Evolutionary conservation across 176 grass and related monocot species (phyloP).

Genomic region (Thinopyrum elongatum): DNA sequence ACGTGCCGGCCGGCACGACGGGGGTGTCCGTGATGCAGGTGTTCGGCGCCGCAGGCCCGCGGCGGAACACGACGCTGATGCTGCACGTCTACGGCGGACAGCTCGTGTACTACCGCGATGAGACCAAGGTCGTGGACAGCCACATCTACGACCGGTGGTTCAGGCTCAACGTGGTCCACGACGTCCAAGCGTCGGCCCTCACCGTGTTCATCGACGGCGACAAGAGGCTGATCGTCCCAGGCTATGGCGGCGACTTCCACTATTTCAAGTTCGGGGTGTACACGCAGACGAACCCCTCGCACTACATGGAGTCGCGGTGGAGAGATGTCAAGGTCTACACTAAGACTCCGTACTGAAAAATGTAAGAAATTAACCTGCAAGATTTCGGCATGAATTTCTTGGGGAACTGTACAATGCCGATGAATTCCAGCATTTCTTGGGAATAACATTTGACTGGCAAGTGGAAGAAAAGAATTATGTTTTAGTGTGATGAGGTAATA

Average conservation of each 20-base stretch:
- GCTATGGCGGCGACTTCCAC: constrained; percentile 17
- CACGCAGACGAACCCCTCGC: constrained; percentile 13
- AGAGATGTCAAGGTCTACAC: constrained; percentile 38
- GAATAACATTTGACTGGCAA: background rate
- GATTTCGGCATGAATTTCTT: background rate
- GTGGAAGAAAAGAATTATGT: background rate
- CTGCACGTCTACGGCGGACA: constrained; percentile 45
- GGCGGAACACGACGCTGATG: constrained; percentile 43
- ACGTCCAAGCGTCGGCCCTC: background rate
- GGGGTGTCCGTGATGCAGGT: constrained; percentile 52
- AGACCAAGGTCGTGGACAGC: constrained; percentile 15
- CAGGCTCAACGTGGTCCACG: constrained; percentile 57
- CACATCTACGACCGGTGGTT: constrained; percentile 46
- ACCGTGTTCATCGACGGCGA: constrained; percentile 29
- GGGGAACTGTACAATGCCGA: too few species aligned
- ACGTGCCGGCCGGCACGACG: constrained; percentile 37
- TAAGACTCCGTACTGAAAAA: background rate
- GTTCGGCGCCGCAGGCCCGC: background rate
- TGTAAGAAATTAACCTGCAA: background rate
- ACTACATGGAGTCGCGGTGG: constrained; percentile 14
- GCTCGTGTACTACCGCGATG: constrained; percentile 37
- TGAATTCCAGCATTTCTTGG: too few species aligned
- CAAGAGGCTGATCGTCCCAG: constrained; percentile 8
- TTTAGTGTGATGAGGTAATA: too few species aligned
- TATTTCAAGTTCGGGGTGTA: constrained; percentile 55